phyloP scores from a whole-genome alignment of 2,329 filamentous ascomycete genomes.

The Diplodia mutila region DNA sequence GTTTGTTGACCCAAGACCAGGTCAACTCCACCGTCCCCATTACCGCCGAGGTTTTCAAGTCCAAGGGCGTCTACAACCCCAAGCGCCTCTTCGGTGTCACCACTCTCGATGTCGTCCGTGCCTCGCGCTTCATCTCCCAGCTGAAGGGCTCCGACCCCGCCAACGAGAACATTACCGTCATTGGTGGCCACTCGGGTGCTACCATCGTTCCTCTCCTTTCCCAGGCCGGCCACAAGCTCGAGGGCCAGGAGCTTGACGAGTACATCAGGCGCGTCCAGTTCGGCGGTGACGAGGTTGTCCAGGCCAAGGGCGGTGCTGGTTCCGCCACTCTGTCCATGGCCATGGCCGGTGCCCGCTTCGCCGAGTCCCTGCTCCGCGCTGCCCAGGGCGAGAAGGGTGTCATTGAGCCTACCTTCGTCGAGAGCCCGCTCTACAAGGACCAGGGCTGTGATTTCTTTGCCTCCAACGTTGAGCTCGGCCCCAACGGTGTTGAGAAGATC shows the following conservation, averaged over 20 bases:
- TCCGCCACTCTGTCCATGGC: constrained; percentile 99
- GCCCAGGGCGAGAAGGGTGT: constrained; percentile 92
- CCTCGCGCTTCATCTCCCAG: constrained; percentile 96
- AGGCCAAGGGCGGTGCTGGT: constrained; percentile 97
- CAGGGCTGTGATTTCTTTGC: constrained; percentile 97
- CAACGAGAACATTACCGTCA: constrained; percentile 91
- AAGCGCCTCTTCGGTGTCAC: constrained; percentile 99
- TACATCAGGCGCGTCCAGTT: constrained; percentile 97
- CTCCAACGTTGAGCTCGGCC: constrained; percentile 92
- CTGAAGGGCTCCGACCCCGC: constrained; percentile 88
- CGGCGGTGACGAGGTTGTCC: constrained; percentile 97
- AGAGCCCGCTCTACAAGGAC: constrained; percentile 98
- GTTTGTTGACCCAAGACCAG: constrained; percentile 40
- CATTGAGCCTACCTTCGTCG: constrained; percentile 93
- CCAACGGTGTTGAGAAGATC: constrained; percentile 94
- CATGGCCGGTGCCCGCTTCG: constrained; percentile 84
- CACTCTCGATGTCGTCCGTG: constrained; percentile 97
- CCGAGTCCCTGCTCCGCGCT: constrained; percentile 92
- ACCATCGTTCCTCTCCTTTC: constrained; percentile 98
- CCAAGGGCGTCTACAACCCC: constrained; percentile 94
- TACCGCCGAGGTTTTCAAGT: constrained; percentile 95
- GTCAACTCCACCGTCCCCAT: constrained; percentile 99
- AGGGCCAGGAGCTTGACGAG: constrained; percentile 71
- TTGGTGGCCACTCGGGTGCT: constrained; percentile 96
- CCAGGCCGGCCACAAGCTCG: constrained; percentile 87